phyloP scores from a whole-genome alignment of 139 green algal genomes.

The Auxenochlorella pyrenoidosa region DNA sequence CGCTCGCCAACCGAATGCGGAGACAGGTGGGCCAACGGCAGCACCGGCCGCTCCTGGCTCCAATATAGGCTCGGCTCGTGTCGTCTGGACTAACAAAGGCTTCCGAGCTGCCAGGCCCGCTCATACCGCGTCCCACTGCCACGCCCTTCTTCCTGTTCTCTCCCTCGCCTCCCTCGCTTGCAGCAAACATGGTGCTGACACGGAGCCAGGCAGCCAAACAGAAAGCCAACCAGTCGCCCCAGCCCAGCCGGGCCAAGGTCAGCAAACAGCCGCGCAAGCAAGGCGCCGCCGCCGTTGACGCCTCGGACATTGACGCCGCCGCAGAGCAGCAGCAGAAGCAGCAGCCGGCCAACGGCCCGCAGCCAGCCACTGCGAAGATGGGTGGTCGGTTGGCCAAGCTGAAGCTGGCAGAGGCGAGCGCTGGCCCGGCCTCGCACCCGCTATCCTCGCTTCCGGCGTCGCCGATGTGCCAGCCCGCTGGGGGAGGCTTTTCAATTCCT shows the following conservation, averaged over 20 bases:
- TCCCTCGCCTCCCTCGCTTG: neutral
- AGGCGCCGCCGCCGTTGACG: neutral
- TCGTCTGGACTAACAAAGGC: too few relatives aligned
- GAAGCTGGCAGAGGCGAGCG: neutral
- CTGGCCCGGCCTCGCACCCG: slow-evolving; percentile 3
- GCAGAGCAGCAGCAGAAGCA: neutral
- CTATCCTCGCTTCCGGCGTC: slow-evolving; percentile 18
- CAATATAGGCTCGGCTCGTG: too few relatives aligned
- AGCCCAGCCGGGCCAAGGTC: slow-evolving; percentile 4
- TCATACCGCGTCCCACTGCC: too few relatives aligned
- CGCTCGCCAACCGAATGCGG: too few relatives aligned
- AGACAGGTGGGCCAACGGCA: too few relatives aligned
- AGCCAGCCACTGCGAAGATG: neutral
- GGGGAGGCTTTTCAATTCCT: slow-evolving; percentile 7
- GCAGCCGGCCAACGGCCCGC: neutral
- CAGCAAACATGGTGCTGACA: slow-evolving; percentile 31
- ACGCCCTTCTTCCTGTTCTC: too few relatives aligned
- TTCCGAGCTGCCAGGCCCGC: too few relatives aligned
- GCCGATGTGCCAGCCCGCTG: neutral
- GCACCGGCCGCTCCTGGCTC: too few relatives aligned
- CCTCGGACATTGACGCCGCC: neutral
- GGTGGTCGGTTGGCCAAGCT: neutral
- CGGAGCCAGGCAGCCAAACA: slow-evolving; percentile 26
- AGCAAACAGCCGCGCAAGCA: slow-evolving; percentile 33
- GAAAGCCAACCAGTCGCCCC: slow-evolving; percentile 4